Conservation (phyloP, 129 eudicot genomes). For the Logfia minima region DNA sequence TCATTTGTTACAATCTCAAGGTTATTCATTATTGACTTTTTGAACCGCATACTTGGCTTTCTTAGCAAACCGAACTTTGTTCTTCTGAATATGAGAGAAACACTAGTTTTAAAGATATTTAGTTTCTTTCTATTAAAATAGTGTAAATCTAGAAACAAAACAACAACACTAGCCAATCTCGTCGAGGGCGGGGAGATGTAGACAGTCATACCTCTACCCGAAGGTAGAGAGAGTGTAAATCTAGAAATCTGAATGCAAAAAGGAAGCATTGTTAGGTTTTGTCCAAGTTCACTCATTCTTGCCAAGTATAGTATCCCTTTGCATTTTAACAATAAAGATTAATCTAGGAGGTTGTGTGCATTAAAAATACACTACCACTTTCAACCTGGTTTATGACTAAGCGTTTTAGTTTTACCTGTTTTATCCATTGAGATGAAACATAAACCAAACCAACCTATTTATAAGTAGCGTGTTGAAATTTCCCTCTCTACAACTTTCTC, state of each 20-base stretch:
- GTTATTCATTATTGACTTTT: not conserved
- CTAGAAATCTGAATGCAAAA: not conserved
- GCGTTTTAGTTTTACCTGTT: not conserved
- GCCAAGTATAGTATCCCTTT: not conserved
- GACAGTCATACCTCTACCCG: too few relatives aligned
- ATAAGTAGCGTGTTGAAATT: not conserved
- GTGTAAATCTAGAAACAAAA: not conserved
- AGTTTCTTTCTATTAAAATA: not conserved
- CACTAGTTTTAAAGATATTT: too few relatives aligned
- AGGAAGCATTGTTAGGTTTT: not conserved
- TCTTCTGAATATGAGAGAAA: not conserved
- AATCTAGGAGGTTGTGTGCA: not conserved
- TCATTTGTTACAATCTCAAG: not conserved
- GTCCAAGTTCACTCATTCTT: not conserved
- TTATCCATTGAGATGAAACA: not conserved
- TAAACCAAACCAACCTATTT: not conserved
- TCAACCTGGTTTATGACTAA: not conserved
- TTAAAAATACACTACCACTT: not conserved
- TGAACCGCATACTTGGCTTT: not conserved
- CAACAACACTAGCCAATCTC: too few relatives aligned
- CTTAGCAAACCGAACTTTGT: not conserved
- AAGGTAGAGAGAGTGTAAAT: not conserved
- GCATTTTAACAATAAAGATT: not conserved
- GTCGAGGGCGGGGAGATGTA: too few relatives aligned
- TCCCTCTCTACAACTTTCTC: constrained; percentile 9